phyloP scores from a whole-genome alignment of 1,284 basidiomycete genomes.

The Pyrrhoderma lamaoense region DNA sequence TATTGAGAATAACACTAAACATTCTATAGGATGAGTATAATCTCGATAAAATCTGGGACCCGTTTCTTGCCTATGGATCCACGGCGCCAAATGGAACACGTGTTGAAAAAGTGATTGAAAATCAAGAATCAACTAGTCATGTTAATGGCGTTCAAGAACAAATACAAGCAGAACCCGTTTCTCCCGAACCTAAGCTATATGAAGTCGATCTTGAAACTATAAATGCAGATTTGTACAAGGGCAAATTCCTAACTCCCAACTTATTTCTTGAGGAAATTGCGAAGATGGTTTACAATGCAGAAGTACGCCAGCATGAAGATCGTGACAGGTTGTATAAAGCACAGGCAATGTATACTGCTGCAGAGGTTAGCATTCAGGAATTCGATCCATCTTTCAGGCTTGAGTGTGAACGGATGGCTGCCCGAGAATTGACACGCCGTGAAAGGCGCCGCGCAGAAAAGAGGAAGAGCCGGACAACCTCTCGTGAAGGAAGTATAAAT shows the following conservation, averaged over 20 bases:
- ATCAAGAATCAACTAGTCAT: too few relatives aligned
- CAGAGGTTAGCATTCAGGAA: conserved; percentile 81
- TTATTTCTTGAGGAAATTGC: conserved; percentile 85
- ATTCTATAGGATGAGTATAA: conserved; percentile 63
- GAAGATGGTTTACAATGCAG: conserved; percentile 87
- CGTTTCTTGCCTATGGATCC: conserved; percentile 22
- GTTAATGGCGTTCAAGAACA: conserved; percentile 27
- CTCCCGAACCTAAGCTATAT: conserved; percentile 37
- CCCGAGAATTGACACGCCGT: conserved; percentile 65
- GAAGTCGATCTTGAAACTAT: conserved; percentile 91
- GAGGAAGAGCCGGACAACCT: conserved; percentile 41
- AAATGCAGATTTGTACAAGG: conserved; percentile 80
- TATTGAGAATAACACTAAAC: conserved; percentile 1
- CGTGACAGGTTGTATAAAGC: conserved; percentile 74
- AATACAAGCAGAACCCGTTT: conserved; percentile 12
- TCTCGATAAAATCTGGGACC: conserved; percentile 30
- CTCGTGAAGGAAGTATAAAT: conserved; percentile 28
- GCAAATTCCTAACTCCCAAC: conserved; percentile 81
- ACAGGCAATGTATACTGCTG: conserved; percentile 84
- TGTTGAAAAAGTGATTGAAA: too few relatives aligned
- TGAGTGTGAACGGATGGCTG: conserved; percentile 88
- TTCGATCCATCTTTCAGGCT: conserved; percentile 79
- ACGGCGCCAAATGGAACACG: conserved; percentile 25
- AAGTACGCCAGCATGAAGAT: conserved; percentile 58
- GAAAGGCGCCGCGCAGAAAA: conserved; percentile 49